These are phyloP conservation scores for Suillus ampliporus DNA, from an alignment of 768 basidiomycete genomes.

Conservation along the genomic window DNA sequence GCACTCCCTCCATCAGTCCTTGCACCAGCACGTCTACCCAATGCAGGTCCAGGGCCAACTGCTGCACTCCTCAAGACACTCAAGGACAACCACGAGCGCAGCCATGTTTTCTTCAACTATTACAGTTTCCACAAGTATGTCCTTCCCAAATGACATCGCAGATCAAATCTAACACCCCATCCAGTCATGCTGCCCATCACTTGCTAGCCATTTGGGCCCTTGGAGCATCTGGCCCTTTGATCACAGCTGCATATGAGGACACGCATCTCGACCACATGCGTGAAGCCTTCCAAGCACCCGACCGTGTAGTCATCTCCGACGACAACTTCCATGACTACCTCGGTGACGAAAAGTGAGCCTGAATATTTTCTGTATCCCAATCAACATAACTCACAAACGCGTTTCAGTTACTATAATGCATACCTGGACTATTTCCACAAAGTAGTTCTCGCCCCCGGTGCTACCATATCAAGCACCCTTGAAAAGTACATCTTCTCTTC, in stretches of 20 bases:
- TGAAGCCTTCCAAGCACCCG: constrained; percentile 38
- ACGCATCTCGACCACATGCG: constrained; percentile 45
- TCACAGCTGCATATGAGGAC: constrained; percentile 48
- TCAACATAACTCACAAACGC: not conserved
- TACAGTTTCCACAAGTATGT: constrained; percentile 40
- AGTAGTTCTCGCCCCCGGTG: constrained; percentile 34
- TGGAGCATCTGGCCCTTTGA: constrained; percentile 52
- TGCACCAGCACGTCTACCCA: constrained; percentile 42
- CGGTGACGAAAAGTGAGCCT: constrained; percentile 37
- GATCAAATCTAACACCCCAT: not conserved
- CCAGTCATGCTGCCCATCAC: constrained; percentile 63
- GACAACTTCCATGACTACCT: constrained; percentile 30
- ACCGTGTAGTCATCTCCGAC: constrained; percentile 27
- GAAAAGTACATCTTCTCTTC: constrained; percentile 67
- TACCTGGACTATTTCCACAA: constrained; percentile 38
- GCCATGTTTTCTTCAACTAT: constrained; percentile 60
- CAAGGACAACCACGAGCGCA: constrained; percentile 56
- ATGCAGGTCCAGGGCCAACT: constrained; percentile 44
- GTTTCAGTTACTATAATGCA: constrained; percentile 35
- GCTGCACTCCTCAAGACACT: constrained; percentile 46
- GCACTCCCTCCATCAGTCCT: constrained; percentile 34
- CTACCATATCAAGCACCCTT: constrained; percentile 44
- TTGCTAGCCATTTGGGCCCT: constrained; percentile 63
- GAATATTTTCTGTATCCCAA: not conserved
- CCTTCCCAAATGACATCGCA: not conserved